Evolutionary conservation across 306 rosid species (phyloP), one percentile per base, ranked within the genome.

Genomic region (Alnus rubra): DNA sequence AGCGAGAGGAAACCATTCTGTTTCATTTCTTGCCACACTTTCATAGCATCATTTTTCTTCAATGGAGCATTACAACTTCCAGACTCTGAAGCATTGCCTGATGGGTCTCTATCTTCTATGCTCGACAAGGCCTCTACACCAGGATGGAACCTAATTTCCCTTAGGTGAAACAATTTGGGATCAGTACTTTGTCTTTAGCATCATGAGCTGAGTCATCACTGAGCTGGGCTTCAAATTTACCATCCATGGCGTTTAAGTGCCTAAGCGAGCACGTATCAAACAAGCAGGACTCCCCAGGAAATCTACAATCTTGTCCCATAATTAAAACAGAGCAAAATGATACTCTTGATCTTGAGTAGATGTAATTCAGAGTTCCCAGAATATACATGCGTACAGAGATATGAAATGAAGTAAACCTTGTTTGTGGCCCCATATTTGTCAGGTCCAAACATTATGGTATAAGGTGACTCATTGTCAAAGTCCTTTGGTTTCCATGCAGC

Each of bases 11-110:
- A 64, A 64, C 71, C 71, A 67, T 39, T 67, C 50, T 18, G n/a
- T 67, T 67, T 42, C 50, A 39, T 67, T 44, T 67, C 71, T 67
- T 37, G 69, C 69, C 69, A 67, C 50, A 37, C 2, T 67, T 39
- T 67, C 71, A 39, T 42, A 18, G 71, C 30, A 48, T 67, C 50
- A 50, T 39, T 39, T 67, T 9, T n/a, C 50, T 67, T 31, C 71
- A 8, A 39, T 23, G 23, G 30, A 67, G 71, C 31, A 18, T 67
- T 67, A 67, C 71, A 67, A 67, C 12, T 39, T n/a, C 14, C 51
- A 16, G 1, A 33, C 71, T 42, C 71, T 67, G 50, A 18, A 67
- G 68, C 37, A 60, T 12, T 33, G 1, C 68, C 39, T 30, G 42
- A 60, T 11, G 16, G 42, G 68, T 31, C 68, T 10, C 68, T 23